phyloP scores from a whole-genome alignment of 257 asterid species.

The Jacaranda copaia region DNA sequence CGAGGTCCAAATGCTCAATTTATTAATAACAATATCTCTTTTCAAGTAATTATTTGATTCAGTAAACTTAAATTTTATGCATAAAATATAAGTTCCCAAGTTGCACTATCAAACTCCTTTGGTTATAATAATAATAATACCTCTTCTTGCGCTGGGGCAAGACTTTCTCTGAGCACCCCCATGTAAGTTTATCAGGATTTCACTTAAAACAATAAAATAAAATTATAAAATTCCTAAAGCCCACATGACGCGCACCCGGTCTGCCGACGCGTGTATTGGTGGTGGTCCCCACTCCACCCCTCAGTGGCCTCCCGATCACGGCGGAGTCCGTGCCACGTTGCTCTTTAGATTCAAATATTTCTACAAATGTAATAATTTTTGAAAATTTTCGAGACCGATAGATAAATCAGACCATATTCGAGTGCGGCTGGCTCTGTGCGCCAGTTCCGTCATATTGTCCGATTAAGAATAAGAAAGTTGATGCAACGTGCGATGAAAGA shows the following conservation, averaged over 20 bases:
- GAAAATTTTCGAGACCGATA: slow-evolving; percentile 1
- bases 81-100: no score
- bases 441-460: background rate
- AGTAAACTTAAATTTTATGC: no score
- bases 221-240: background rate
- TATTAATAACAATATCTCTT: no score
- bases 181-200: slow-evolving; percentile 28
- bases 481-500: no score
- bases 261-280: slow-evolving; percentile 40
- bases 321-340: slow-evolving; percentile 34
- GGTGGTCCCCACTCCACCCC: slow-evolving; percentile 33
- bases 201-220: background rate
- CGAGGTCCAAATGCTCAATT: no score
- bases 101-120: no score
- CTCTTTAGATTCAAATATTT: background rate
- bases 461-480: no score
- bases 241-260: slow-evolving; percentile 32
- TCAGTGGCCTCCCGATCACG: slow-evolving; percentile 15
- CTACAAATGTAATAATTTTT: background rate
- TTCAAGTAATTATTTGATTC: no score
- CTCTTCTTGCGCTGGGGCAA: no score
- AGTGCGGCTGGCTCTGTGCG: no score
- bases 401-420: background rate
- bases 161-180: background rate
- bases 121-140: no score